A percentile compares a stretch with the other conserved stretches of the same genome.
Evolutionary conservation across 2,329 filamentous ascomycete species (phyloP).

Genomic region (Calonectria multiphialidica): DNA sequence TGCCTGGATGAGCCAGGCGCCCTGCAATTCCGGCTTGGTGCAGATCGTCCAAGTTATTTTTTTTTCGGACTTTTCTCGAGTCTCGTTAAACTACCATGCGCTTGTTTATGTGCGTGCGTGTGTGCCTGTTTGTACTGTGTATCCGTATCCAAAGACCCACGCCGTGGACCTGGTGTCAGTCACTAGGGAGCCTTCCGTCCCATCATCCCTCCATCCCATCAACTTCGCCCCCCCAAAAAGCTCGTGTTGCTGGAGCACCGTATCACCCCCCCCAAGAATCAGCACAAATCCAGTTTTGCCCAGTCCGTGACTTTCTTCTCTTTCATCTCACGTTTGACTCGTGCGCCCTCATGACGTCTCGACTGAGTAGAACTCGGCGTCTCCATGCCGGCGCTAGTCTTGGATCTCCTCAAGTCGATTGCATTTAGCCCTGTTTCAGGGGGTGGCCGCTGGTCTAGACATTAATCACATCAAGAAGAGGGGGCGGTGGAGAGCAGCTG

Average conservation of each 20-base stretch:
- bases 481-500: conserved; percentile 35
- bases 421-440: conserved; percentile 41
- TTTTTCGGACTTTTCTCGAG: neutral
- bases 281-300: neutral
- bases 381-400: conserved; percentile 37
- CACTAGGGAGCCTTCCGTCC: neutral
- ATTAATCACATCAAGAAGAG: conserved; percentile 34
- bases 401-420: conserved; percentile 36
- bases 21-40: conserved; percentile 41
- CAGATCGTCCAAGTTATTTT: conserved; percentile 33
- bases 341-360: conserved; percentile 20
- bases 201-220: conserved; percentile 29
- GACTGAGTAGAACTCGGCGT: conserved; percentile 26
- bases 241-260: conserved; percentile 38
- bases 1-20: conserved; percentile 23
- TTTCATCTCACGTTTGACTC: conserved; percentile 6
- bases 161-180: conserved; percentile 1
- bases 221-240: conserved; percentile 34
- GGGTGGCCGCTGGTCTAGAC: conserved; percentile 37
- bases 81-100: neutral
- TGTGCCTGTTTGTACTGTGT: neutral
- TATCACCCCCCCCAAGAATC: neutral
- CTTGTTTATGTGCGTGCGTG: neutral
- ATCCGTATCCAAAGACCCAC: conserved; percentile 8
- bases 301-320: neutral